Evolutionary conservation across 108 stramenopile species (phyloP).

Genomic region (Cyclotella baltica): DNA sequence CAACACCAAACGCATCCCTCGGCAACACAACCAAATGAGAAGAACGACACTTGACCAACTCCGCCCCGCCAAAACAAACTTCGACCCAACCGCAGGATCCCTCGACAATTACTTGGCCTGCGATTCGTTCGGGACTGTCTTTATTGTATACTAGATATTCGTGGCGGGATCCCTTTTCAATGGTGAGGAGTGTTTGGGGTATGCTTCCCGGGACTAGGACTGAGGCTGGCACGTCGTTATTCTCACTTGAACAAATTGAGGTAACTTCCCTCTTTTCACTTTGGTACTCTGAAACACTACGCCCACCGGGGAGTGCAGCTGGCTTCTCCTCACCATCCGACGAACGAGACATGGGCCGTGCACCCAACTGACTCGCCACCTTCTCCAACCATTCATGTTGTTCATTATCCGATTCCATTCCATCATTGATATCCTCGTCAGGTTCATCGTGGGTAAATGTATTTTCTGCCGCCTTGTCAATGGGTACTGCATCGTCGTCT

Average conservation of each 20-base stretch:
- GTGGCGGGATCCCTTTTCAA: constrained; percentile 6
- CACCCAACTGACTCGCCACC: constrained; percentile 39
- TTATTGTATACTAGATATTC: constrained; percentile 20
- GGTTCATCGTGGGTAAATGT: constrained; percentile 18
- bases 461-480: constrained; percentile 50
- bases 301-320: background rate
- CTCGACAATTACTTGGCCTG: constrained; percentile 41
- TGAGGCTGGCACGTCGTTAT: constrained; percentile 4
- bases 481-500: constrained; percentile 32
- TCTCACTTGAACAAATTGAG: constrained; percentile 17
- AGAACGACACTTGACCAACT: constrained; percentile 24
- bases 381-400: constrained; percentile 44
- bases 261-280: background rate
- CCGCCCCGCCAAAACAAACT: constrained; percentile 23
- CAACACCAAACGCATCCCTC: constrained; percentile 23
- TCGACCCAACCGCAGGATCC: constrained; percentile 28
- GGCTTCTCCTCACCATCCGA: background rate
- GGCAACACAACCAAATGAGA: constrained; percentile 39
- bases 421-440: background rate
- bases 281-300: background rate
- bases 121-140: constrained; percentile 14
- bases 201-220: constrained; percentile 5
- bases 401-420: constrained; percentile 15
- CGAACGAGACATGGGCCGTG: constrained; percentile 9
- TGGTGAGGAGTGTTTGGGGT: background rate